A percentile compares a stretch with the other conserved stretches of the same genome.
Evolutionary conservation across 2,329 filamentous ascomycete species (phyloP).

Genomic region (Fusarium nelsonii): DNA sequence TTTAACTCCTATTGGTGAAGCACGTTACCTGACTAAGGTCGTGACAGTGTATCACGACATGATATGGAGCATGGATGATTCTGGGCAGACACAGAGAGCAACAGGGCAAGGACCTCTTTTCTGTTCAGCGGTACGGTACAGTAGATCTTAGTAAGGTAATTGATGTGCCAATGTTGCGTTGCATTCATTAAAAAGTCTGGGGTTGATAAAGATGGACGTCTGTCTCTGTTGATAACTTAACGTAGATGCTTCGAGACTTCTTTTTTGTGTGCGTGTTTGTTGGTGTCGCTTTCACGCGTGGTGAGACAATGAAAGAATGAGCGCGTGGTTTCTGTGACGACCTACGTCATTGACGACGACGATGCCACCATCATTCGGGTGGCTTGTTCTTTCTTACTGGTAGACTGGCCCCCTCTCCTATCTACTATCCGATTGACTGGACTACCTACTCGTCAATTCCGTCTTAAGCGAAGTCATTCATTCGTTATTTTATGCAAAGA

Average conservation of each 20-base stretch:
- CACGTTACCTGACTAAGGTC: conserved; percentile 14
- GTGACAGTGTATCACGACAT: conserved; percentile 19
- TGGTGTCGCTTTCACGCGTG: conserved; percentile 12
- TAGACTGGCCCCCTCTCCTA: neutral
- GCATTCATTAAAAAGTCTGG: neutral
- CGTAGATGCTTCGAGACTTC: neutral
- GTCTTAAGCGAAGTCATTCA: conserved; percentile 23
- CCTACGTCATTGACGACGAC: conserved; percentile 46
- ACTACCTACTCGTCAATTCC: too few species aligned
- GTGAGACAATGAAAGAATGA: conserved; percentile 47
- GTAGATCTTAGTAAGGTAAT: neutral
- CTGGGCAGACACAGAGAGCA: neutral
- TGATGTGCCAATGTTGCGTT: neutral
- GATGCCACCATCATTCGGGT: conserved; percentile 27
- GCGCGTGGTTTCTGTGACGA: conserved; percentile 47
- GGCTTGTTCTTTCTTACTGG: conserved; percentile 9
- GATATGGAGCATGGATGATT: conserved; percentile 1
- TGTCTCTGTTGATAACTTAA: neutral
- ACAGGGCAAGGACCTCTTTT: conserved; percentile 13
- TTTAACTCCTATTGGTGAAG: conserved; percentile 1
- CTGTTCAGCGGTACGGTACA: neutral
- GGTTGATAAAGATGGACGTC: neutral
- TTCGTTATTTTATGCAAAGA: conserved; percentile 4
- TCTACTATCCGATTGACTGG: neutral
- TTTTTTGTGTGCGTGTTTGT: neutral